phyloP scores from a whole-genome alignment of 2,329 filamentous ascomycete species.

The Paecilomyces formosus region DNA sequence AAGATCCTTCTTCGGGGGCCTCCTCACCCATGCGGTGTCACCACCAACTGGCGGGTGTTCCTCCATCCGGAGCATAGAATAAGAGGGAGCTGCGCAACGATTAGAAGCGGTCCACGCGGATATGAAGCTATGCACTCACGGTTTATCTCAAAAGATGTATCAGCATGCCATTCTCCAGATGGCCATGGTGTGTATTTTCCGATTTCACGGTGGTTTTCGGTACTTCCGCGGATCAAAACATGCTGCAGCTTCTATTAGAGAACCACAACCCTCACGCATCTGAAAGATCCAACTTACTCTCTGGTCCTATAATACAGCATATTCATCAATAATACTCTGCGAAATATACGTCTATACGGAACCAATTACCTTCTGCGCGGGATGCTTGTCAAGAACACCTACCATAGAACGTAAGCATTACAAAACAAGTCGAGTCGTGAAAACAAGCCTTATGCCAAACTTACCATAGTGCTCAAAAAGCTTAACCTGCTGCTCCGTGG shows the following conservation, averaged over 20 bases:
- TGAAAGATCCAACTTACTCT: conserved; percentile 2
- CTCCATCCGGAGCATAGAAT: conserved; percentile 46
- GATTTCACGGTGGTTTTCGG: conserved; percentile 39
- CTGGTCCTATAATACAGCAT: conserved; percentile 13
- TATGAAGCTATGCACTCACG: conserved; percentile 14
- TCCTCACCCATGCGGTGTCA: conserved; percentile 40
- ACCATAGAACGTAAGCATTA: not conserved
- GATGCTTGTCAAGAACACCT: conserved; percentile 38
- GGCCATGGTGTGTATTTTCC: conserved; percentile 43
- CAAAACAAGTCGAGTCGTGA: not conserved
- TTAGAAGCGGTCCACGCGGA: not conserved
- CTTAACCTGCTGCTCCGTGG: conserved; percentile 21
- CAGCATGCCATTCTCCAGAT: conserved; percentile 41
- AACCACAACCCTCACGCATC: not conserved
- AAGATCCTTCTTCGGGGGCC: not conserved
- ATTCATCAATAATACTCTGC: not conserved
- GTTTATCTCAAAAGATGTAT: conserved; percentile 47
- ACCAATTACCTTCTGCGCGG: conserved; percentile 22
- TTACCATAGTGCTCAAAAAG: conserved; percentile 43
- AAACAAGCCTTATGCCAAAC: not conserved
- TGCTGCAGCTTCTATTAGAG: conserved; percentile 15
- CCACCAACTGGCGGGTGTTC: conserved; percentile 42
- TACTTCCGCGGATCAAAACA: conserved; percentile 39
- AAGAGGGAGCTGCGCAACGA: conserved; percentile 33
- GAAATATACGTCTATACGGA: not conserved